Base-by-base conservation (phyloP, 495 filamentous ascomycete species). In the Trichoderma erinaceum region DNA sequence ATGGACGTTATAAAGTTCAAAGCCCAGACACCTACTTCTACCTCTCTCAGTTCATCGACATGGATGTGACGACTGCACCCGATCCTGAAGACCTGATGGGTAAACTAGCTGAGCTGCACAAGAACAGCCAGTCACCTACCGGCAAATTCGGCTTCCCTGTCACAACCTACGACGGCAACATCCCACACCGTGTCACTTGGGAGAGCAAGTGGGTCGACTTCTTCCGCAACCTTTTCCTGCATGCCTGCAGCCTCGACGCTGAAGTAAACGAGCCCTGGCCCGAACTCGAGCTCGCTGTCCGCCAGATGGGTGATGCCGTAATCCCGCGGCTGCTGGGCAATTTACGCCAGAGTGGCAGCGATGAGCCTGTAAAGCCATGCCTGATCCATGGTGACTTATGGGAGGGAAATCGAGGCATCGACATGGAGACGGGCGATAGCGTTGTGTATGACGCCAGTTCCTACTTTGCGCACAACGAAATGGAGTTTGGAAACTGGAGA, bases 401-500 rank as follows among this genome's bases (percentile, higher is more conserved):
- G 78, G 71, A 76, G 61, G 73, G 68, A 27, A 80, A 82, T 41
- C 66, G 69, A 27, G 72, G 71, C 29, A 70, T 66, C 23, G 32
- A 68, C 29, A 43, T 32, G 44, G 65, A 71, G 25, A 79, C 71
- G 25, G 74, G 69, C 12, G 63, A 73, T 13, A 67, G 72, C 21
- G 66, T 77, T 35, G 68, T 83, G 11, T 82, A 77, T 67, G 81
- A 82, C 70, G 73, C 78, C 2, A 74, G 76, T 35, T 75, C 69
- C 5, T 77, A 75, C 68, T 81, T 78, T 67, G 79, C 76, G 0
- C 82, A 83, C 64, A 77, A 79, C 56, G 80, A 82, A 68, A 80
- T 83, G 77, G 78, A 78, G 58, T 63, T 80, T 1, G 75, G 72
- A 18, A 73, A 72, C 12, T 81, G 78, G 74, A 25, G 74, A 64